phyloP scores from a whole-genome alignment of 495 filamentous ascomycete genomes.

The Hyaloscypha finlandica region DNA sequence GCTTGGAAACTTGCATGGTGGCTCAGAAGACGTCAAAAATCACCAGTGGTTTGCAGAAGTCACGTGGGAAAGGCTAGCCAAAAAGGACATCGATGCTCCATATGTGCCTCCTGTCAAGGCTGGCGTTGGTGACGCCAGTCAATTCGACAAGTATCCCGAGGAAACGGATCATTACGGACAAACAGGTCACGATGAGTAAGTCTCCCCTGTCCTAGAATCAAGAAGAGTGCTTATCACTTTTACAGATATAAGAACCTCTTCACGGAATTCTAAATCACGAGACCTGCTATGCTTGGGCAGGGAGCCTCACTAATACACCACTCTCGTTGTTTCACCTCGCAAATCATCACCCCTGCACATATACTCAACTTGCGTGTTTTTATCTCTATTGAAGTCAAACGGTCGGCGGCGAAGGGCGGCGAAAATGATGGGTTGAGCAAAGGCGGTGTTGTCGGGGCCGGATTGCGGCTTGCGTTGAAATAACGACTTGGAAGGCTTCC shows the following conservation, averaged over 20 bases:
- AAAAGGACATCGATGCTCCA: conserved; percentile 97
- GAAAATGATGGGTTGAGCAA: conserved; percentile 17
- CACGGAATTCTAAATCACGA: conserved; percentile 58
- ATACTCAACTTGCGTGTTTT: conserved; percentile 7
- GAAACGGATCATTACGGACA: conserved; percentile 89
- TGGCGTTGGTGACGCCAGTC: conserved; percentile 91
- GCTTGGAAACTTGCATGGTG: conserved; percentile 88
- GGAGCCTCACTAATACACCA: not conserved
- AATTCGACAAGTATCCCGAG: conserved; percentile 97
- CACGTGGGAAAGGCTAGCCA: conserved; percentile 89
- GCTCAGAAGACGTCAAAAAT: conserved; percentile 90
- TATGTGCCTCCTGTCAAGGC: conserved; percentile 96
- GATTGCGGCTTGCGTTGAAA: not conserved
- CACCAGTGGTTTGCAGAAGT: conserved; percentile 97
- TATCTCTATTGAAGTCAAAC: conserved; percentile 8
- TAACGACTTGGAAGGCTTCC: not conserved
- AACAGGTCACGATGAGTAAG: conserved; percentile 78
- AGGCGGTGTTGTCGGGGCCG: conserved; percentile 8
- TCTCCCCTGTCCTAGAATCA: conserved; percentile 33
- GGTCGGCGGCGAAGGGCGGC: conserved; percentile 20
- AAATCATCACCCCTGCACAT: conserved; percentile 11
- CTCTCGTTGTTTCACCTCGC: conserved; percentile 1
- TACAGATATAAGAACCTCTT: conserved; percentile 70
- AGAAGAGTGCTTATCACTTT: conserved; percentile 11
- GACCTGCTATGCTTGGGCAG: not conserved